Conservation (phyloP, 495 filamentous ascomycete species). For the Aspergillus heteromorphus region DNA sequence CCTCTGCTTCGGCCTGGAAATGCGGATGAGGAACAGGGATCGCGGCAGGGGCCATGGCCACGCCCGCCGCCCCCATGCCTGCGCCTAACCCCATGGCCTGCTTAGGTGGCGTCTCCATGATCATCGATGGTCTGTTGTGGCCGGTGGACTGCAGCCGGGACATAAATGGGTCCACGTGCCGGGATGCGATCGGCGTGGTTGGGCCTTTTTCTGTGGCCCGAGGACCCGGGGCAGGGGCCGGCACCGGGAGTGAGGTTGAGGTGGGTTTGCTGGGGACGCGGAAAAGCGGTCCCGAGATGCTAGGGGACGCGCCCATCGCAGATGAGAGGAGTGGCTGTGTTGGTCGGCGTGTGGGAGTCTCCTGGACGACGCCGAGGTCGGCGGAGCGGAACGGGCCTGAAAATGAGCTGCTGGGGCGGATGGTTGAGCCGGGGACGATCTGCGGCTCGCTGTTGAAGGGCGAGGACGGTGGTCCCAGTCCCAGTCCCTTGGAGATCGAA, state of each 20-base stretch:
- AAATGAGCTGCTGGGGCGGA: constrained; percentile 14
- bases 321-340: constrained; percentile 28
- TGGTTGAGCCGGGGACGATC: constrained; percentile 17
- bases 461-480: constrained; percentile 5
- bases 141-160: not conserved
- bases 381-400: constrained; percentile 6
- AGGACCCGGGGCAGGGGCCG: constrained; percentile 31
- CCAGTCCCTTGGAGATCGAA: not conserved
- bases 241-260: not conserved
- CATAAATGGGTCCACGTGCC: constrained; percentile 14
- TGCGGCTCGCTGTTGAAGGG: constrained; percentile 17
- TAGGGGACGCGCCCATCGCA: constrained; percentile 8
- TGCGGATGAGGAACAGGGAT: constrained; percentile 3
- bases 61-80: no score
- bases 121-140: constrained; percentile 12
- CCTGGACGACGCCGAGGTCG: constrained; percentile 33
- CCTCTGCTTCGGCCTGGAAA: not conserved
- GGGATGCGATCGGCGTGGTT: constrained; percentile 30
- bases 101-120: constrained; percentile 43
- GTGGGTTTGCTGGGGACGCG: constrained; percentile 22
- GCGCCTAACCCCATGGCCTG: constrained; percentile 9
- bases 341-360: constrained; percentile 50
- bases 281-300: constrained; percentile 26
- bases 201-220: constrained; percentile 24
- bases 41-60: not conserved